These are phyloP conservation scores for Kodamaea fukazawae DNA, from an alignment of 805 yeast species.

Conservation along the genomic window DNA sequence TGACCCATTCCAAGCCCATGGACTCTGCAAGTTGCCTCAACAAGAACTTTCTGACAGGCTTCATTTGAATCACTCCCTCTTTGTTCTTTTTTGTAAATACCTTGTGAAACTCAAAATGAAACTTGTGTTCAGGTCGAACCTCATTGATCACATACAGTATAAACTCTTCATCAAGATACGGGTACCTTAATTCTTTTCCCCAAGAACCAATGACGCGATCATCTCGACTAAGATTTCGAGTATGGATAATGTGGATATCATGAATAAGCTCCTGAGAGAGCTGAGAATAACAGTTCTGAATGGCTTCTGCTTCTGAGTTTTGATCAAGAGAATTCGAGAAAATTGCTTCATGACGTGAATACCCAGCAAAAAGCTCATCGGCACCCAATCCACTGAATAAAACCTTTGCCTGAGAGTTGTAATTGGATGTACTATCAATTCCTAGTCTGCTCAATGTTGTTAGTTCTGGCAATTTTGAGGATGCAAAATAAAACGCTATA, in stretches of 20 bases:
- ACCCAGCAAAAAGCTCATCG: constrained; percentile 95
- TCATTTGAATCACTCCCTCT: constrained; percentile 21
- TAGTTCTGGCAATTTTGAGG: constrained; percentile 7
- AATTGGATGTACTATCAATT: constrained; percentile 17
- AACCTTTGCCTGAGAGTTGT: constrained; percentile 60
- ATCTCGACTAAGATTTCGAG: constrained; percentile 84
- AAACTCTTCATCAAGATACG: constrained; percentile 68
- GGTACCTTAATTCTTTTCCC: constrained; percentile 90
- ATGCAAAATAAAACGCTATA: constrained; percentile 89
- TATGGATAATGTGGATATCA: constrained; percentile 74
- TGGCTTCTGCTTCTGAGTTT: constrained; percentile 19
- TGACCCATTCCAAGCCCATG: constrained; percentile 53
- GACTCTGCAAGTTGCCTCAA: constrained; percentile 59
- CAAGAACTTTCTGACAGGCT: constrained; percentile 47
- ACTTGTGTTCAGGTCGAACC: constrained; percentile 49
- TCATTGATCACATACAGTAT: constrained; percentile 45
- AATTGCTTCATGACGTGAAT: constrained; percentile 71
- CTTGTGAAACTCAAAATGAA: constrained; percentile 30
- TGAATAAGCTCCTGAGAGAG: constrained; percentile 58
- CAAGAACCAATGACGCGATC: constrained; percentile 82
- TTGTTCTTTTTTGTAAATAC: constrained; percentile 24
- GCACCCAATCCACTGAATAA: constrained; percentile 94
- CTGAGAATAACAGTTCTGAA: constrained; percentile 27
- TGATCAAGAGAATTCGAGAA: constrained; percentile 28
- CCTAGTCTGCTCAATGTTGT: background rate